phyloP scores from a whole-genome alignment of 164 flowering plant genomes.

The Protea cynaroides region DNA sequence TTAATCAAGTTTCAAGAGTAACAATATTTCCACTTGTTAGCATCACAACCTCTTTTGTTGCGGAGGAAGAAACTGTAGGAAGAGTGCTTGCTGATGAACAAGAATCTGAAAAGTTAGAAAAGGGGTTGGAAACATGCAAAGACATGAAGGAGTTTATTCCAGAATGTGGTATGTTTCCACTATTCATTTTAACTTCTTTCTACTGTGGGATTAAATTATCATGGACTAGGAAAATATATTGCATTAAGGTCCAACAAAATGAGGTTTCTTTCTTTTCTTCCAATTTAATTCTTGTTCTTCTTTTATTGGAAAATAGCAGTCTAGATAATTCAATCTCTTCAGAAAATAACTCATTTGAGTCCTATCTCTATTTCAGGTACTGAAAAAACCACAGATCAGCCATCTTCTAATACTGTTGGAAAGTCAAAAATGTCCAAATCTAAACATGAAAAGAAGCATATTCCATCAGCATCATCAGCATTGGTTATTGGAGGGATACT shows the following conservation, averaged over 20 bases:
- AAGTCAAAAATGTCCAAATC: constrained; percentile 15
- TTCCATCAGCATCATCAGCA: constrained; percentile 71
- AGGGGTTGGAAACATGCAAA: constrained; percentile 6
- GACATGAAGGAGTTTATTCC: constrained; percentile 35
- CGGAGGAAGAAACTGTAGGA: constrained; percentile 43
- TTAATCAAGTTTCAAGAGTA: constrained; percentile 52
- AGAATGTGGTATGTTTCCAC: constrained; percentile 21
- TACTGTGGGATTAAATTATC: no score
- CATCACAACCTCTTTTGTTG: constrained; percentile 58
- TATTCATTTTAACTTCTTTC: no score
- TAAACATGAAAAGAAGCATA: constrained; percentile 29
- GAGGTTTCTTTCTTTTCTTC: constrained; percentile 17
- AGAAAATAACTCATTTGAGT: not conserved
- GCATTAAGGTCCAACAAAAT: constrained; percentile 2
- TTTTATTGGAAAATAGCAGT: not conserved
- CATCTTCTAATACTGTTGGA: constrained; percentile 8
- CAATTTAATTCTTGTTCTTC: not conserved
- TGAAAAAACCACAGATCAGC: constrained; percentile 4
- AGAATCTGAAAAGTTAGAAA: constrained; percentile 19
- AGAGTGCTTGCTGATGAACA: constrained; percentile 9
- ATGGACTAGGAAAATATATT: not conserved
- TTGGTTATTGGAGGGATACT: constrained; percentile 49
- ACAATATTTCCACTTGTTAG: constrained; percentile 63
- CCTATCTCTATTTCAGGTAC: constrained; percentile 24
- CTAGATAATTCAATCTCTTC: not conserved